Evolutionary conservation across 805 yeast genomes (phyloP), one percentile per base, ranked within the genome.

Genomic region (Saccharomyces jurei): DNA sequence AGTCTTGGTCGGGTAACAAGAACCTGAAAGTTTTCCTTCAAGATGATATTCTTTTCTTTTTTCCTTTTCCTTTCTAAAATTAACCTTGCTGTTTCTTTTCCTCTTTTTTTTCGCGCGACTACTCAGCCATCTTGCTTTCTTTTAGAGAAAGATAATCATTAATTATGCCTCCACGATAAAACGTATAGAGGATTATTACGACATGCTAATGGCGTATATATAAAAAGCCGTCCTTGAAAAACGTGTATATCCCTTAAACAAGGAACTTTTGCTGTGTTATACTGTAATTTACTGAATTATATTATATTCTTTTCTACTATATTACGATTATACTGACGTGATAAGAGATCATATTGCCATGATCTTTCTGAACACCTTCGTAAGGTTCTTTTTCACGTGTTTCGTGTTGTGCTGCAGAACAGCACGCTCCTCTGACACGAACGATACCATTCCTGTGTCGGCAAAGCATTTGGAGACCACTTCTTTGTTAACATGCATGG

Each of bases 401-500:
- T 17, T 36, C 25, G 25, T 36, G 25, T 25, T 36, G 25, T 36
- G 44, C 44, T 2, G 44, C 22, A 11, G 44, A 13, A 36, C 25
- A 36, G 28, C 56, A n/a, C 41, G 14, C 14, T 29, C 57, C 6
- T 4, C 52, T n/a, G 28, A 49, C 4, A n/a, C 54, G 26, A 52
- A 46, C 11, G 47, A 26, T 6, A 25, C 36, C 22, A 21, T 26
- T 5, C 26, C 50, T 9, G 44, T 25, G 25, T 36, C 44, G 2
- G 22, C 50, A 22, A 63, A 59, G 50, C 61, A 61, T 50, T 48
- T 83, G 54, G 74, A 70, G 58, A 80, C 94, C 0, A 69, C 81
- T 21, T 89, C 97, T 8, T 76, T 94, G 60, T 74, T 92, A 62
- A 88, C 98, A 44, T 94, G 99, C 75, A 91, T 90, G 96, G 85